A percentile compares a stretch with the other conserved stretches of the same genome.
Conservation (phyloP, 306 rosid species). For the Trichosanthes cucumerina region DNA sequence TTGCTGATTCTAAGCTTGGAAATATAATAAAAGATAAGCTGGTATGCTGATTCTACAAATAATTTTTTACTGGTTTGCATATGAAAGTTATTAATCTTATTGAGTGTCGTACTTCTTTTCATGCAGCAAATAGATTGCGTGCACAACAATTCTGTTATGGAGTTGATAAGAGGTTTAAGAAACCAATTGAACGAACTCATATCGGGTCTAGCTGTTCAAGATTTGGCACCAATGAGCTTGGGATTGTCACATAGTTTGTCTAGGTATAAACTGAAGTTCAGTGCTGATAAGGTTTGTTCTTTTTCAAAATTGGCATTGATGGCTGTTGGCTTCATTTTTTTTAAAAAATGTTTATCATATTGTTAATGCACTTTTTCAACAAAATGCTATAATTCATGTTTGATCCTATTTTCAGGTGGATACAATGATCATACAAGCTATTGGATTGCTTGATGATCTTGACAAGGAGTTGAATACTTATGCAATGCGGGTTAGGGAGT, state of each 20-base stretch:
- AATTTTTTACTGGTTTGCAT: background rate
- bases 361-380: background rate
- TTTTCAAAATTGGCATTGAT: background rate
- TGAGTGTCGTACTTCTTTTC: background rate
- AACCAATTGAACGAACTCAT: slow-evolving; percentile 70
- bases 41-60: slow-evolving; percentile 25
- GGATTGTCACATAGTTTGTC: slow-evolving; percentile 93
- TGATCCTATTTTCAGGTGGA: slow-evolving; percentile 46
- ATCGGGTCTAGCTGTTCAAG: slow-evolving; percentile 73
- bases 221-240: slow-evolving; percentile 92
- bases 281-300: slow-evolving; percentile 77
- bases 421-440: slow-evolving; percentile 94
- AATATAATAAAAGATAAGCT: slow-evolving; percentile 73
- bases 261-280: slow-evolving; percentile 82
- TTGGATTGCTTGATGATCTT: slow-evolving; percentile 93
- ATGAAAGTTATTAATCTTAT: background rate
- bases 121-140: slow-evolving; percentile 81
- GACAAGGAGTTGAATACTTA: slow-evolving; percentile 90
- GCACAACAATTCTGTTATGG: slow-evolving; percentile 79
- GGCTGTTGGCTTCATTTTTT: background rate
- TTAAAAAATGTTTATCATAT: background rate
- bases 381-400: background rate
- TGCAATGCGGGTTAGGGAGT: slow-evolving; percentile 96
- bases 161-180: slow-evolving; percentile 85
- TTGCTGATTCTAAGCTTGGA: slow-evolving; percentile 90